Percentiles rank a stretch among this genome's conserved stretches.
Conservation (phyloP, 140 eudicot genomes). For the Anethum foeniculum region DNA sequence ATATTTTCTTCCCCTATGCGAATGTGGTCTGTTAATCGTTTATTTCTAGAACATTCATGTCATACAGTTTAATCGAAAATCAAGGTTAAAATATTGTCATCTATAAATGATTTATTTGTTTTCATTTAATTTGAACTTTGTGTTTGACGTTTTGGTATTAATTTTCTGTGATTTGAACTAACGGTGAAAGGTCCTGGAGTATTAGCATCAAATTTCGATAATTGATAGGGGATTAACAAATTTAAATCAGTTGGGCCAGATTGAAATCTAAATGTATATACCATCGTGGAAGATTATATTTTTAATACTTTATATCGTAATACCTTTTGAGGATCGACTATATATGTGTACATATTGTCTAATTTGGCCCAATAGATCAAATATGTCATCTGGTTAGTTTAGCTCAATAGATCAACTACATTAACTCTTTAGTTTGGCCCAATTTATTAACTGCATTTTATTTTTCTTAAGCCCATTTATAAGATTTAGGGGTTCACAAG, state of each 20-base stretch:
- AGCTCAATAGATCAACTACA: not conserved
- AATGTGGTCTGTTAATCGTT: not conserved
- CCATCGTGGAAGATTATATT: not conserved
- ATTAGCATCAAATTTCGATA: not conserved
- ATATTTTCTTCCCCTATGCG: not conserved
- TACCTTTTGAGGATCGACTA: not conserved
- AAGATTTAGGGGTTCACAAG: not conserved
- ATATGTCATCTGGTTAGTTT: not conserved
- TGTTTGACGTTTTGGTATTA: not conserved
- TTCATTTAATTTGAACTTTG: not conserved
- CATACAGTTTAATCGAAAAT: not conserved
- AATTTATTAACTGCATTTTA: not conserved
- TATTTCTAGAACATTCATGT: not conserved
- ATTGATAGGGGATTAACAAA: not conserved
- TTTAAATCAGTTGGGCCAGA: not conserved
- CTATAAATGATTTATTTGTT: not conserved
- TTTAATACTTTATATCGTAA: not conserved
- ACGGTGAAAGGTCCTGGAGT: not conserved
- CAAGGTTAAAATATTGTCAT: not conserved
- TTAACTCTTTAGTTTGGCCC: not conserved
- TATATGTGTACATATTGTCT: not conserved
- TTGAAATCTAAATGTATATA: not conserved
- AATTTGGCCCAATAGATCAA: not conserved
- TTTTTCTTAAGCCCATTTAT: not conserved
- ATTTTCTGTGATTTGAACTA: not conserved